Conservation (phyloP, 805 yeast species). For the Blastobotrys terrestris region DNA sequence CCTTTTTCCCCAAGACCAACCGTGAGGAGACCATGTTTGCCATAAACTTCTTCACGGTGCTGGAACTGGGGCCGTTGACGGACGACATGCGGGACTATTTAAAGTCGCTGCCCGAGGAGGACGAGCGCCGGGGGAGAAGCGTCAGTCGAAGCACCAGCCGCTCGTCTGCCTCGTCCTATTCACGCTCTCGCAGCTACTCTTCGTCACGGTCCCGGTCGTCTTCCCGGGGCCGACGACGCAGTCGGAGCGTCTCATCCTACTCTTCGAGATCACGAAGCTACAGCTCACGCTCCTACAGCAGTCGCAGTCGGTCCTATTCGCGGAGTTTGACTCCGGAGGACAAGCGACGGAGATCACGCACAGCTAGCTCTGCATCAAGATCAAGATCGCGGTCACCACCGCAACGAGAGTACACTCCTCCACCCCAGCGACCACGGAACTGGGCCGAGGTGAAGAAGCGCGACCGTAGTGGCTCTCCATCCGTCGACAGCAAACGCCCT, state of each 20-base stretch:
- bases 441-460: conserved; percentile 2
- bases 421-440: conserved; percentile 5
- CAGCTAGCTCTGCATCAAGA: conserved; percentile 22
- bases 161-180: not conserved
- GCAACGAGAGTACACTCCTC: conserved; percentile 8
- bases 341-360: not conserved
- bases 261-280: not conserved
- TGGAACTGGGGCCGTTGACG: conserved; percentile 78
- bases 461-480: not conserved
- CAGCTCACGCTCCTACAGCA: not conserved
- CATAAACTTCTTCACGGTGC: conserved; percentile 88
- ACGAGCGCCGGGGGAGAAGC: conserved; percentile 13
- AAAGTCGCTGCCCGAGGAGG: conserved; percentile 21
- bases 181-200: not conserved
- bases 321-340: not conserved
- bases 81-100: conserved; percentile 64
- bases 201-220: conserved; percentile 13
- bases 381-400: conserved; percentile 12
- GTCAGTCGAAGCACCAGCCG: not conserved
- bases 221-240: conserved; percentile 14
- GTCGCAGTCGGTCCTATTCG: not conserved
- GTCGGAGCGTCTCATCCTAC: conserved; percentile 11
- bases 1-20: conserved; percentile 56
- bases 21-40: conserved; percentile 49
- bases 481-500: not conserved